Evolutionary conservation across 1,284 basidiomycete genomes (phyloP), one percentile per base, ranked within the genome.

Genomic region (Paramarasmius palmivorus): DNA sequence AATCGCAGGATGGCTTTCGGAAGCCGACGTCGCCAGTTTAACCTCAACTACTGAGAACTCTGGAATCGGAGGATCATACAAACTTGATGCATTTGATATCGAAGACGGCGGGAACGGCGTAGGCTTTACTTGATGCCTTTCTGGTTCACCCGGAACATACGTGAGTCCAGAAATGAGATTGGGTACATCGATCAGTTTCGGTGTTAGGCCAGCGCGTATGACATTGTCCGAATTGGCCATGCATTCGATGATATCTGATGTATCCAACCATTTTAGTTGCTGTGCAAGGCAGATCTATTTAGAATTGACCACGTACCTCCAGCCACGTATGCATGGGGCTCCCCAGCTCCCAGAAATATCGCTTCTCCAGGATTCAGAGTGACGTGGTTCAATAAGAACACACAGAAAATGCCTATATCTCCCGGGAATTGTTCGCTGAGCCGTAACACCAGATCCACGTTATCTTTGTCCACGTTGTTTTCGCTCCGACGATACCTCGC

Each of bases 151-250:
- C 12, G 91, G 79, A 49, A 75, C 79, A 71, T 98, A 99, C 8
- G 95, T 98, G 57, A 99, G 82, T 67, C 93, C 92, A 3, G 83
- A 76, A 55, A 98, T 77, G 48, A 99, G 84, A 59, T 95, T 98
- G 2, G 88, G 84, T 19, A 98, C 87, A 68, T 99, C 97, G 55
- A 96, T 86, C 20, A 92, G 81, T 72, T 99, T 99, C 10, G 97
- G 96, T 0, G 97, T 99, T 39, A 99, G 84, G 17, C 97, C 97
- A 1, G 97, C 97, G 45, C 97, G 91, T 54, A 99, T 97, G 67
- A 99, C 97, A 70, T 99, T 99, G 75, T 99, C 96, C 1, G 93
- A 96, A 52, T 94, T 95, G 23, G 95, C 95, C 95, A 97, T 98
- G 74, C 93, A 95, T 68, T 98, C 95, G 68, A 97, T 92, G 69